Conservation (phyloP, 164 flowering plant genomes). For the Echeveria elegans region DNA sequence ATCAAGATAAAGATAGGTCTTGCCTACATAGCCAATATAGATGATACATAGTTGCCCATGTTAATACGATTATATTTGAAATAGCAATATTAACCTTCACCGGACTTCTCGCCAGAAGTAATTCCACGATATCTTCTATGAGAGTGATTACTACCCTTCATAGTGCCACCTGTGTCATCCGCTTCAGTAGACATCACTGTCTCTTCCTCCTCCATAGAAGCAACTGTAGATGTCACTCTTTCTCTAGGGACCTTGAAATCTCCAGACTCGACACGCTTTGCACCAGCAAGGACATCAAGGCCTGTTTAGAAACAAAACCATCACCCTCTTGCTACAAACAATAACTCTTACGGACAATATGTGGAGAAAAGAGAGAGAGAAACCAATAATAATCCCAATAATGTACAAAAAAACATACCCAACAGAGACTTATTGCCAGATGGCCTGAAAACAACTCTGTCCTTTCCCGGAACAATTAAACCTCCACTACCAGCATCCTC, state of each 20-base stretch:
- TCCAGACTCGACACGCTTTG: conserved; percentile 45
- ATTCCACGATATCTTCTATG: conserved; percentile 61
- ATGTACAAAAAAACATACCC: conserved; percentile 29
- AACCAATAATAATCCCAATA: not conserved
- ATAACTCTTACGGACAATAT: not conserved
- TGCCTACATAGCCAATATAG: not conserved
- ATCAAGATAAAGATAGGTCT: not conserved
- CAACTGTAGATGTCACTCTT: conserved; percentile 30
- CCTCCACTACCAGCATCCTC: conserved; percentile 46
- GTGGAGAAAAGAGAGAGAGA: not conserved
- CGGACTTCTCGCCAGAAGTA: conserved; percentile 21
- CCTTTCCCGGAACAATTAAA: conserved; percentile 55
- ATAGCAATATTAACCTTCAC: conserved; percentile 27
- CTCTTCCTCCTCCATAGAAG: conserved; percentile 66
- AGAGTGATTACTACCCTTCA: conserved; percentile 12
- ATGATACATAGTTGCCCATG: too few species aligned
- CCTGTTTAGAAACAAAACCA: conserved; percentile 26
- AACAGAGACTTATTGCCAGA: conserved; percentile 55
- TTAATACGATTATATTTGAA: not conserved
- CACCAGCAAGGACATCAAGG: conserved; percentile 55
- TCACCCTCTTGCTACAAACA: not conserved
- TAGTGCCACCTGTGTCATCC: conserved; percentile 29
- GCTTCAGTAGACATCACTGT: conserved; percentile 22
- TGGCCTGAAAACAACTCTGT: conserved; percentile 42
- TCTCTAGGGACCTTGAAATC: conserved; percentile 67